These are phyloP conservation scores for Epithele typhae DNA, from an alignment of 768 basidiomycete species.

Conservation along the genomic window DNA sequence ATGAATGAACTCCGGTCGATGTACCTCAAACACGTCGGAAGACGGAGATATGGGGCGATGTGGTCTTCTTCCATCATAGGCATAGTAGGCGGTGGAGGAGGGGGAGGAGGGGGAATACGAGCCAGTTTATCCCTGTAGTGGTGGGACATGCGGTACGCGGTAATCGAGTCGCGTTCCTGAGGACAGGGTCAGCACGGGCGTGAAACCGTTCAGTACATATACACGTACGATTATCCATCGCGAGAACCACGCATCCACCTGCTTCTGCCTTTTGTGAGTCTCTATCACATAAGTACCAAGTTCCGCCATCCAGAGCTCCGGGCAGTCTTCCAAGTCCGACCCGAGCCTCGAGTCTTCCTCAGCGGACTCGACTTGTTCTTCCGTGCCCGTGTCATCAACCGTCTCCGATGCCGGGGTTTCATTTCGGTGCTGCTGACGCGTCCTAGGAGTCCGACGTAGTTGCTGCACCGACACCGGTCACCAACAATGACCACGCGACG, in stretches of 20 bases:
- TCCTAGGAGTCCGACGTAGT: constrained; percentile 35
- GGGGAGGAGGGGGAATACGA: constrained; percentile 40
- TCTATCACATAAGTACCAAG: constrained; percentile 66
- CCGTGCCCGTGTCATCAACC: constrained; percentile 20
- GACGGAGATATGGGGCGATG: constrained; percentile 32
- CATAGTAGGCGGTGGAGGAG: constrained; percentile 28
- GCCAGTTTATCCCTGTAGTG: constrained; percentile 49
- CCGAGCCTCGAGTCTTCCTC: constrained; percentile 48
- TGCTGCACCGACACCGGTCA: constrained; percentile 13
- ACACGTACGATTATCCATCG: constrained; percentile 54
- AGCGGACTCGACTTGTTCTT: constrained; percentile 28
- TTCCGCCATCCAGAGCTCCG: constrained; percentile 71
- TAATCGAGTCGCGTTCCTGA: constrained; percentile 66
- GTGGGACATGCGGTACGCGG: constrained; percentile 56
- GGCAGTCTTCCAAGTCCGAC: constrained; percentile 80
- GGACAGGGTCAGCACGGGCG: constrained; percentile 1
- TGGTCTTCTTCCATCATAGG: constrained; percentile 31
- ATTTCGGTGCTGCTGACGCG: constrained; percentile 22
- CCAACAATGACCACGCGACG: background rate
- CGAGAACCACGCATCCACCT: constrained; percentile 73
- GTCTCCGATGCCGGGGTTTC: constrained; percentile 21
- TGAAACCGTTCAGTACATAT: background rate
- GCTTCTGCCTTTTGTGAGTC: constrained; percentile 68
- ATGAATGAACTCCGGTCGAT: constrained; percentile 14
- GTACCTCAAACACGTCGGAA: constrained; percentile 26